These are phyloP conservation scores for Datura wrightii DNA, from an alignment of 257 asterid species.

Conservation along the genomic window DNA sequence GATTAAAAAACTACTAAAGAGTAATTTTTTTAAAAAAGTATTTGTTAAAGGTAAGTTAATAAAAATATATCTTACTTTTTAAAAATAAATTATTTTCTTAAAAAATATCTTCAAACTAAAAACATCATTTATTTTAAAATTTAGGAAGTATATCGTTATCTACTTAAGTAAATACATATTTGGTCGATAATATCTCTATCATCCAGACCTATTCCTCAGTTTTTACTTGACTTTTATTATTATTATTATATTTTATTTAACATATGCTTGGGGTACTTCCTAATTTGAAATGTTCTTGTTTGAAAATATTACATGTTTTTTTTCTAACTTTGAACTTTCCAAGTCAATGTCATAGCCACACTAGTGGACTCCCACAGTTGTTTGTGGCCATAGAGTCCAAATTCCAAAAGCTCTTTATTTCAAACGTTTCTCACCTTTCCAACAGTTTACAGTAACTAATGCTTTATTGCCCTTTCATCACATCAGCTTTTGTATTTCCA, in stretches of 20 bases:
- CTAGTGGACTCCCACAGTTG: slow-evolving; percentile 12
- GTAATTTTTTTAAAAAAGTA: no score
- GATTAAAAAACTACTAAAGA: no score
- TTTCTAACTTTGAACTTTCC: neutral
- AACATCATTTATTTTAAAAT: no score
- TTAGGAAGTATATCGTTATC: no score
- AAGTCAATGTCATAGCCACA: slow-evolving; percentile 12
- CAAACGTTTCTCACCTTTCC: no score
- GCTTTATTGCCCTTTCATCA: neutral
- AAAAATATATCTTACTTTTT: no score
- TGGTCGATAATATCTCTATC: neutral
- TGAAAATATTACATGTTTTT: neutral
- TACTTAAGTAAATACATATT: neutral
- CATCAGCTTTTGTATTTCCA: neutral
- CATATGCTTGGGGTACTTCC: neutral
- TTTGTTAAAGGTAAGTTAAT: no score
- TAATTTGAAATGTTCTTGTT: neutral
- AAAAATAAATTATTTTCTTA: no score
- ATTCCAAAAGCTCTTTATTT: no score
- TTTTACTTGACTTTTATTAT: neutral
- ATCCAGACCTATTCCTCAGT: neutral
- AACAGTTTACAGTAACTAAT: neutral
- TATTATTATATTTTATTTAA: neutral
- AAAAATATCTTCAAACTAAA: no score
- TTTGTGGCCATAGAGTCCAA: neutral